These are phyloP conservation scores for Scytalidium lignicola DNA, from an alignment of 2,329 filamentous ascomycete genomes.

Conservation along the genomic window DNA sequence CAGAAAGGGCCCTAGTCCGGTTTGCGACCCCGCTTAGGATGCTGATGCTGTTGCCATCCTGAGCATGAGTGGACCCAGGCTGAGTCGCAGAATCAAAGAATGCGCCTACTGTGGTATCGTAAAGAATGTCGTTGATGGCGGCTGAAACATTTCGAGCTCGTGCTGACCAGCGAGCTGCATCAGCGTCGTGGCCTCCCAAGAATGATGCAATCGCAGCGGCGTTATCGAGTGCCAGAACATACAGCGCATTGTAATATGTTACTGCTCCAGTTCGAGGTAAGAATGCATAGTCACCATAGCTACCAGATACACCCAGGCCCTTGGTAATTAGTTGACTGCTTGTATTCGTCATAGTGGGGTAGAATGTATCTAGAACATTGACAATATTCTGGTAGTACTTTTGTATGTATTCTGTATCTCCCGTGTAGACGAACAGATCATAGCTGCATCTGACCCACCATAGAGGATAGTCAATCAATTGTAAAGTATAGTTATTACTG, in stretches of 20 bases:
- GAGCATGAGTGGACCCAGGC: conserved; percentile 33
- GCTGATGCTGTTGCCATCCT: conserved; percentile 46
- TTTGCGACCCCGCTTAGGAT: conserved; percentile 34
- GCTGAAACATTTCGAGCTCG: conserved; percentile 31
- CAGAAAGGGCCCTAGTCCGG: conserved; percentile 23
- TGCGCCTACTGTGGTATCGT: conserved; percentile 36
- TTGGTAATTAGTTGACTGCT: conserved; percentile 38
- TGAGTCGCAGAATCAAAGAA: conserved; percentile 37
- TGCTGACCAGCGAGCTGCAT: conserved; percentile 35
- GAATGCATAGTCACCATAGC: conserved; percentile 49
- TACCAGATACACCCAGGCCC: conserved; percentile 24
- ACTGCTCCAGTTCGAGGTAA: conserved; percentile 40
- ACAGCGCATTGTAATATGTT: conserved; percentile 49
- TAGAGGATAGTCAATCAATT: conserved; percentile 47
- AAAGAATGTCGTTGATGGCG: conserved; percentile 32
- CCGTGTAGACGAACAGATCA: conserved; percentile 46
- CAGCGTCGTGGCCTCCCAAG: conserved; percentile 22
- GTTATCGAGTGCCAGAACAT: conserved; percentile 39
- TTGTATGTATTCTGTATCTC: conserved; percentile 36
- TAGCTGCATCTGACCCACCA: conserved; percentile 47
- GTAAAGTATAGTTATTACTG: conserved; percentile 40
- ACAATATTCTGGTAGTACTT: conserved; percentile 37
- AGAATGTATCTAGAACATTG: conserved; percentile 40
- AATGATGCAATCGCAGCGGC: conserved; percentile 37
- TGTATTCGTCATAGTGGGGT: conserved; percentile 35